phyloP scores from a whole-genome alignment of 1,284 basidiomycete genomes.

The Irpex sp. region DNA sequence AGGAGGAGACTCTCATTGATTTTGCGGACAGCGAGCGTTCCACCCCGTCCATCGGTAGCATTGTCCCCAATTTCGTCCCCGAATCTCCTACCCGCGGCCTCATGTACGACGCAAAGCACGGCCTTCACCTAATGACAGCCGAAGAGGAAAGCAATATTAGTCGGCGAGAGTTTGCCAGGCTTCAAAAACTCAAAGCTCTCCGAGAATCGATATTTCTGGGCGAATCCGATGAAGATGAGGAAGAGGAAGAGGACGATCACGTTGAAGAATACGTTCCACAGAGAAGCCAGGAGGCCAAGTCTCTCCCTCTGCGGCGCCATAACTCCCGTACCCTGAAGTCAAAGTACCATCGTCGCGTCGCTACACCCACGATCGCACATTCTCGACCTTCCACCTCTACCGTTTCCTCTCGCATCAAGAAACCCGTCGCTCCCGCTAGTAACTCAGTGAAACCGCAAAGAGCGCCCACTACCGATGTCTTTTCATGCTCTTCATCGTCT shows the following conservation, averaged over 20 bases:
- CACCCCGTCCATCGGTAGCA: background rate
- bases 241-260: background rate
- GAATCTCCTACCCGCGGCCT: background rate
- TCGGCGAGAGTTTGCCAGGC: background rate
- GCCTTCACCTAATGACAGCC: background rate
- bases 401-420: too few relatives aligned
- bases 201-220: background rate
- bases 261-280: background rate
- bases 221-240: background rate
- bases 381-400: too few relatives aligned
- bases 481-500: too few relatives aligned
- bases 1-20: background rate
- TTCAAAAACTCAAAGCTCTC: background rate
- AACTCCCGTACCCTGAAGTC: background rate
- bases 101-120: background rate
- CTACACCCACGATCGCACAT: too few relatives aligned
- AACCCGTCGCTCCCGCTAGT: too few relatives aligned
- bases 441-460: too few relatives aligned
- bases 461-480: too few relatives aligned
- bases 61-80: background rate
- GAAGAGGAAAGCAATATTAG: background rate
- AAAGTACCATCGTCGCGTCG: background rate
- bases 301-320: background rate
- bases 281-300: background rate
- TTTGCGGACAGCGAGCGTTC: background rate